Evolutionary conservation across 1,284 basidiomycete species (phyloP), one percentile per base, ranked within the genome.

Genomic region (Austroboletus novae-zelandiae): DNA sequence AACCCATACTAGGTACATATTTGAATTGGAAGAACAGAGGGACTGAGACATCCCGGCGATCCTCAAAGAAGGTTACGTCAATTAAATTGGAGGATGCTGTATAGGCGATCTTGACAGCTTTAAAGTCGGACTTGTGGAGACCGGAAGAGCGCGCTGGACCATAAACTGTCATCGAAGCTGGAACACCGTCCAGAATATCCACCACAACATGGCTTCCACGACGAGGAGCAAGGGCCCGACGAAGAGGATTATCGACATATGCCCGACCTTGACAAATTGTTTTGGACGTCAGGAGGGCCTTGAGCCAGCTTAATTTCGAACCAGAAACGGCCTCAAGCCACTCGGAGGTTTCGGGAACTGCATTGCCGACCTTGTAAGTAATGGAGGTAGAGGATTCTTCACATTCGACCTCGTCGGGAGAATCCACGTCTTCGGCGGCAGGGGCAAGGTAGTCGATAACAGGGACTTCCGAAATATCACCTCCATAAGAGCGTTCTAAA

Each of bases 311-410:
- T 54, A 94, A 78, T 55, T 85, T 74, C 40, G 83, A 72, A 23
- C 95, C 96, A 47, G 91, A 91, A 48, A 99, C 78, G 43, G 78
- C 76, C 62, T 93, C 87, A 48, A 98, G 79, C 95, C 96, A 99
- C 34, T 81, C 77, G 2, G 81, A 72, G 1, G 77, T 63, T 15
- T 81, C 68, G 2, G 92, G 92, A 27, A 91, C 61, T 13, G 63
- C 55, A 6, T 74, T 62, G 31, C 78, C 80, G 47, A 94, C 66
- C 43, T 76, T 68, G 66, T 86, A 90, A 5, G 75, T 78, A 50
- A 82, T 71, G 25, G 76, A 71, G 39, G 74, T 74, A 13, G 74
- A 74, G 7, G 67, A 66, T 53, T 76, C 66, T 9, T 75, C 65
- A 55, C 75, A 74, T 39, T 76, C 59, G 50, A 94, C 78, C 41